phyloP scores from a whole-genome alignment of 805 yeast genomes.

The Metschnikowia colocasiae region DNA sequence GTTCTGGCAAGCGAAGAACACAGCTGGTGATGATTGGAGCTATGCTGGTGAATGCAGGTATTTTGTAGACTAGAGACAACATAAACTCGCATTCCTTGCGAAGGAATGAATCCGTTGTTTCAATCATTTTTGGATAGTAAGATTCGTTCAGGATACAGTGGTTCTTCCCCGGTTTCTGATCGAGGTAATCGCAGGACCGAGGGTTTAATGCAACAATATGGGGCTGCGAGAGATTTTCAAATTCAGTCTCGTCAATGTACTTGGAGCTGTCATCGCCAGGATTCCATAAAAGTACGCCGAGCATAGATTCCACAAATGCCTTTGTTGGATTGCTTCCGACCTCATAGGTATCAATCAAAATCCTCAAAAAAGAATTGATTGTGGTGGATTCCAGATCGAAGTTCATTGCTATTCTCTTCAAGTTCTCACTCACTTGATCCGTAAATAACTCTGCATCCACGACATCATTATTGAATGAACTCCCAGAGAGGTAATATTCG shows the following conservation, averaged over 20 bases:
- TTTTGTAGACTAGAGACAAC: conserved; percentile 31
- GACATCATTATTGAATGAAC: background rate
- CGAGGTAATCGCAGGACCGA: conserved; percentile 31
- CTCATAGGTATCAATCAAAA: conserved; percentile 19
- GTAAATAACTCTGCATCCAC: background rate
- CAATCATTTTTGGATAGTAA: background rate
- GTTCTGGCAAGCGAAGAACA: conserved; percentile 19
- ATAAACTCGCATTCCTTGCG: conserved; percentile 30
- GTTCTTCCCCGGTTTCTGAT: conserved; percentile 11
- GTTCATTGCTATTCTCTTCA: background rate
- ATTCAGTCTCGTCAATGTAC: conserved; percentile 22
- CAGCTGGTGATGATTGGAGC: conserved; percentile 33
- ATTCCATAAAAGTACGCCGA: conserved; percentile 37
- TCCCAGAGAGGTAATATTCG: conserved; percentile 12
- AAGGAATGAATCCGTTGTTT: conserved; percentile 15
- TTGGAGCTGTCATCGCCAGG: conserved; percentile 12
- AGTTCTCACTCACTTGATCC: conserved; percentile 1
- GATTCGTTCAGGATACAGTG: too few species aligned
- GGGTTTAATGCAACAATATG: conserved; percentile 32
- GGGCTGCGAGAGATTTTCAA: conserved; percentile 14
- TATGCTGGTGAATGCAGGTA: conserved; percentile 25
- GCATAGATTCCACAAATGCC: conserved; percentile 32
- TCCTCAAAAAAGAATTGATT: conserved; percentile 7
- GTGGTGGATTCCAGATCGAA: conserved; percentile 3
- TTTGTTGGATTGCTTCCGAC: conserved; percentile 4